phyloP scores from a whole-genome alignment of 2,329 filamentous ascomycete species.

The Chrysosporium keratinophilum region DNA sequence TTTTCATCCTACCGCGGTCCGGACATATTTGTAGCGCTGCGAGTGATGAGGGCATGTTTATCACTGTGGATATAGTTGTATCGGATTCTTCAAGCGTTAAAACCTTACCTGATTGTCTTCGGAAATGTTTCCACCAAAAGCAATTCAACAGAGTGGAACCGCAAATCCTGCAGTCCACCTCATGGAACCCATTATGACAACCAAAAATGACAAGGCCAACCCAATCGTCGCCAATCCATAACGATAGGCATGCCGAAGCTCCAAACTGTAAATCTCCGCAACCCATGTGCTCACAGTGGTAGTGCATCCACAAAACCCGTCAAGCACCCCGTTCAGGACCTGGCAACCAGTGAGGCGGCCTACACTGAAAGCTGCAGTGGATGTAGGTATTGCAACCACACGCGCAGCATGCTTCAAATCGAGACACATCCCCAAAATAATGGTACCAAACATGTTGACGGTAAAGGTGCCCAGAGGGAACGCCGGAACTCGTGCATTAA shows the following conservation, averaged over 20 bases:
- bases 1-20: too few species aligned
- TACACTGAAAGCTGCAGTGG: conserved; percentile 26
- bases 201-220: conserved; percentile 39
- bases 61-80: too few species aligned
- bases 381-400: conserved; percentile 33
- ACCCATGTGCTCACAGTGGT: conserved; percentile 61
- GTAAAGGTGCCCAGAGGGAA: conserved; percentile 83
- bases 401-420: conserved; percentile 61
- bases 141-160: conserved; percentile 24
- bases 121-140: background rate
- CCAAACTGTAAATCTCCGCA: conserved; percentile 47
- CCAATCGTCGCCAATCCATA: conserved; percentile 43
- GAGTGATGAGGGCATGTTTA: too few species aligned
- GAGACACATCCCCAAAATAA: conserved; percentile 63
- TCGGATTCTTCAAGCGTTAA: background rate
- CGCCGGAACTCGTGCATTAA: conserved; percentile 56
- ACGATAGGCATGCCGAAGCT: conserved; percentile 51
- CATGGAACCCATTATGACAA: conserved; percentile 48
- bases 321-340: conserved; percentile 55
- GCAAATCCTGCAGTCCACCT: conserved; percentile 41
- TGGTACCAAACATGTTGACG: conserved; percentile 69
- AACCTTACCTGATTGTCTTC: background rate
- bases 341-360: conserved; percentile 49
- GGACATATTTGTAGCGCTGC: too few species aligned
- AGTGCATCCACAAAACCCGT: conserved; percentile 57